phyloP scores from a whole-genome alignment of 83 land plant species.

The Picea engelmannii region DNA sequence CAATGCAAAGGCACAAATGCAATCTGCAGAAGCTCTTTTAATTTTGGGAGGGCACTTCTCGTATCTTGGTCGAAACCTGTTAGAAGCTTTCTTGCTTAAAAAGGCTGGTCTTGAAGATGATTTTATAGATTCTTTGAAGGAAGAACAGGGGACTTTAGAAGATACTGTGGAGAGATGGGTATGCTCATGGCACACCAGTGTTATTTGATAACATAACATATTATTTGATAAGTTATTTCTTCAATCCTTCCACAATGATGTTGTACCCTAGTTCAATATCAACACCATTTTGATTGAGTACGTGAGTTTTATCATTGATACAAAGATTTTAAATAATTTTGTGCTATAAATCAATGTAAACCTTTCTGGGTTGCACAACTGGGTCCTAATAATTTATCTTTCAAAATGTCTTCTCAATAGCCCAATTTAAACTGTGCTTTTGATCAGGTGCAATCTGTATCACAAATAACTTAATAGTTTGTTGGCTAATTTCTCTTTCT shows the following conservation, averaged over 20 bases:
- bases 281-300: not conserved
- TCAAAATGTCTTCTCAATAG: not conserved
- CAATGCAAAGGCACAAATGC: constrained; percentile 24
- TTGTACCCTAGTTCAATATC: not conserved
- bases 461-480: not conserved
- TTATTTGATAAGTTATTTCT: not conserved
- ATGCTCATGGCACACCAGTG: constrained; percentile 4
- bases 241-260: not conserved
- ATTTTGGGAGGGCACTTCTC: constrained; percentile 58
- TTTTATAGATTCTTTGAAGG: constrained; percentile 21
- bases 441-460: not conserved
- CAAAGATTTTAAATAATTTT: not conserved
- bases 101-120: constrained; percentile 41
- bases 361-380: not conserved
- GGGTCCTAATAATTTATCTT: not conserved
- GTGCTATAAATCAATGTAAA: not conserved
- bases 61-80: constrained; percentile 33
- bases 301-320: not conserved
- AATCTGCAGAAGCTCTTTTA: constrained; percentile 46
- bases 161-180: constrained; percentile 13
- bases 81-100: constrained; percentile 59
- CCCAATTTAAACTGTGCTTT: not conserved
- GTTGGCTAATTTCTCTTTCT: not conserved
- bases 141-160: constrained; percentile 18
- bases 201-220: not conserved